Conservation (phyloP, 345 rosid genomes). For the Schrenkiella parvula region DNA sequence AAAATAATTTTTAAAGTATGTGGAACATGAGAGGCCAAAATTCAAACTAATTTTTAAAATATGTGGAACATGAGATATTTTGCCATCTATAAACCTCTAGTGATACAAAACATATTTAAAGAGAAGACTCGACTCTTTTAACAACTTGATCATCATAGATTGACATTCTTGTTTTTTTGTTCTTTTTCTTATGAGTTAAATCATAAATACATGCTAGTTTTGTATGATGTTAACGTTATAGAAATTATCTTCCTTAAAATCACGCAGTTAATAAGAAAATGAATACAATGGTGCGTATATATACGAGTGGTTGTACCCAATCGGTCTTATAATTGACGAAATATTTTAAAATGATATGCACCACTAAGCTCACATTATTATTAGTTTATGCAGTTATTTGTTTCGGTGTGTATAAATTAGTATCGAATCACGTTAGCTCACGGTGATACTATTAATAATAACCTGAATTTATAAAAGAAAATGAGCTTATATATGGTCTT, state of each 20-base stretch:
- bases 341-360: background rate
- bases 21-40: no score
- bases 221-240: background rate
- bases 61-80: background rate
- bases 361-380: constrained; percentile 6
- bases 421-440: constrained; percentile 28
- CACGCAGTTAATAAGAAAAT: background rate
- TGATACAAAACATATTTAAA: background rate
- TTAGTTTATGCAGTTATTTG: constrained; percentile 8
- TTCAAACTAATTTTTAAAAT: background rate
- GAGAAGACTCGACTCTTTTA: background rate
- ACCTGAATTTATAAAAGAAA: background rate
- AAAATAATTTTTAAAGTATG: no score
- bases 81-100: background rate
- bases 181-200: background rate
- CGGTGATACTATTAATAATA: constrained; percentile 14
- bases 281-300: background rate
- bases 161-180: background rate
- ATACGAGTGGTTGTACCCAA: constrained; percentile 29
- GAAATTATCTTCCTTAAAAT: background rate
- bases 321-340: constrained; percentile 9
- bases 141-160: background rate
- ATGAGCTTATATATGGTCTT: constrained; percentile 8
- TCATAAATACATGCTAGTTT: background rate
- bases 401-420: constrained; percentile 28